Conservation (phyloP, 768 basidiomycete species). For the Termitomyces sp. region DNA sequence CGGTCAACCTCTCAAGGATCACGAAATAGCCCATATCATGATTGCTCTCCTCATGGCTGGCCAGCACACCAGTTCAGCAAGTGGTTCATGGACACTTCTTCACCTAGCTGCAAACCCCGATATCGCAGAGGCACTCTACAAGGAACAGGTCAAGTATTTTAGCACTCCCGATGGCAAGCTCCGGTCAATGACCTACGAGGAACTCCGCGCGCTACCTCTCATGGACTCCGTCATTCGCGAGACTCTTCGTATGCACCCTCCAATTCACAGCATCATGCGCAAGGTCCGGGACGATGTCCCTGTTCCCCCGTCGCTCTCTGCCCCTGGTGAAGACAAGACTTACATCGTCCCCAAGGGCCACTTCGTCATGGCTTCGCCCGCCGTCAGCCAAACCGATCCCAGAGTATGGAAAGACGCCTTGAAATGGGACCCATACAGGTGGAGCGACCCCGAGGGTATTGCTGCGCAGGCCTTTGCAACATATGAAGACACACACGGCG, state of each 20-base stretch:
- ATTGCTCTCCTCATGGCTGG: slow-evolving; percentile 99
- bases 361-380: slow-evolving; percentile 86
- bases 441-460: slow-evolving; percentile 82
- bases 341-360: slow-evolving; percentile 91
- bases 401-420: slow-evolving; percentile 70
- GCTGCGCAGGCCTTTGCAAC: slow-evolving; percentile 74
- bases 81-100: slow-evolving; percentile 86
- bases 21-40: slow-evolving; percentile 97
- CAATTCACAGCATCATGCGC: slow-evolving; percentile 94
- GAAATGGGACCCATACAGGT: slow-evolving; percentile 78
- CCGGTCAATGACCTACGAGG: slow-evolving; percentile 81
- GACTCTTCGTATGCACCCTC: slow-evolving; percentile 90
- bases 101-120: slow-evolving; percentile 78
- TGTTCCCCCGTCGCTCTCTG: slow-evolving; percentile 76
- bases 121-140: slow-evolving; percentile 78
- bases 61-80: slow-evolving; percentile 95
- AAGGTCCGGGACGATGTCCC: slow-evolving; percentile 83
- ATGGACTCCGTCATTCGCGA: slow-evolving; percentile 91
- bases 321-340: slow-evolving; percentile 67
- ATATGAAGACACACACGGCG: slow-evolving; percentile 72
- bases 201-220: slow-evolving; percentile 76
- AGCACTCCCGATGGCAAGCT: slow-evolving; percentile 77
- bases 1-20: slow-evolving; percentile 74
- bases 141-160: slow-evolving; percentile 86
- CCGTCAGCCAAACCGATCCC: slow-evolving; percentile 86